Evolutionary conservation across 1,139 yeast species (phyloP), one percentile per base, ranked within the genome.

Genomic region (Lodderomyces pseudojiufengensis): DNA sequence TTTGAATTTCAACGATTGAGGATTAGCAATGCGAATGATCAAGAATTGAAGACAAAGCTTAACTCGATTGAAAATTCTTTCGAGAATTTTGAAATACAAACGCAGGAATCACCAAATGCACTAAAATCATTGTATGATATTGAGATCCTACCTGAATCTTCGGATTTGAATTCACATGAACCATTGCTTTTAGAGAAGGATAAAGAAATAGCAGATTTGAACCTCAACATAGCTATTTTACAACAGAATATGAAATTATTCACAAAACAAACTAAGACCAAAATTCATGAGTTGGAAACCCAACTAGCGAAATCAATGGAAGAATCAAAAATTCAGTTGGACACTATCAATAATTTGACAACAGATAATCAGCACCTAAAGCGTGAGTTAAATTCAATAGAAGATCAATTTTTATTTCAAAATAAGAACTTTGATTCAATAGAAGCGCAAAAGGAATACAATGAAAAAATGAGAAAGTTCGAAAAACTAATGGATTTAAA

Each of bases 191-290:
- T 7, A 5, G 7, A 5, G 15, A 62, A 65, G 28, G 73, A 70
- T 31, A 54, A 54, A 31, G 43, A 51, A 12, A 55, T 74, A 14
- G 54, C 54, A n/a, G 68, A 57, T 23, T 49, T 63, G 11, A 62
- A 64, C 25, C 59, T 73, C 41, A 74, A 70, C 40, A 55, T 73
- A 8, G 61, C 62, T 8, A 51, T 70, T 10, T 49, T 72, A 29
- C 71, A 68, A 42, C 61, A 63, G 15, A 71, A 67, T 47, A 59
- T 76, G 54, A 51, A 54, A 9, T 61, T 57, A 4, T 29, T 46
- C 16, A 63, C 61, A 29, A 53, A 47, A n/a, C 54, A 49, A 23
- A 54, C 62, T 23, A 32, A 38, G 39, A 53, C 18, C 46, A 55
- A 20, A 35, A 16, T 33, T 5, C 11, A 21, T 2, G 16, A 49